Conservation (phyloP, 2,329 filamentous ascomycete genomes). For the Aspergillus flavus region DNA sequence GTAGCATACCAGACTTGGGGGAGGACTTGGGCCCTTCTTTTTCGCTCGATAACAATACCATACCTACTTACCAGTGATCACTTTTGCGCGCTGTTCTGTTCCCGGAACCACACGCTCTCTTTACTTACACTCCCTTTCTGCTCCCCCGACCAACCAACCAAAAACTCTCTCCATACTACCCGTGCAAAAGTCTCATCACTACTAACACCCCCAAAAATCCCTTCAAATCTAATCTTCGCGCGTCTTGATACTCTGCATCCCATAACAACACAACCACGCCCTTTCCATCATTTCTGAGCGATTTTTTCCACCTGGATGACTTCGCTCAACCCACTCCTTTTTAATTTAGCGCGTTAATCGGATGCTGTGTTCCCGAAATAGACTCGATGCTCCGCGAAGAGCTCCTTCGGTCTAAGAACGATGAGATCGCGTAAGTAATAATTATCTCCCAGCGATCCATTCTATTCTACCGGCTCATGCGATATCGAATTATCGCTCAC, state of each 20-base stretch:
- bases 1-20: not conserved
- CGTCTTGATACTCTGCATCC: slow-evolving; percentile 35
- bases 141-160: slow-evolving; percentile 26
- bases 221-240: slow-evolving; percentile 34
- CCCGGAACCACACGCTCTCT: not conserved
- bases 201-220: slow-evolving; percentile 35
- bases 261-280: slow-evolving; percentile 43
- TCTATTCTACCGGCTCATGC: slow-evolving; percentile 18
- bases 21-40: not conserved
- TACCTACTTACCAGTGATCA: not conserved
- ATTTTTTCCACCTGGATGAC: slow-evolving; percentile 49
- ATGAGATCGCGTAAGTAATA: slow-evolving; percentile 55
- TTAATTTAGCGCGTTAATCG: slow-evolving; percentile 52
- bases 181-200: slow-evolving; percentile 27
- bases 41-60: not conserved
- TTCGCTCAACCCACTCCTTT: slow-evolving; percentile 39
- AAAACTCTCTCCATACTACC: slow-evolving; percentile 23
- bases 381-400: slow-evolving; percentile 54
- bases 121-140: slow-evolving; percentile 11
- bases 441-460: slow-evolving; percentile 33
- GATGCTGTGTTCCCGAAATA: slow-evolving; percentile 52
- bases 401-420: slow-evolving; percentile 53
- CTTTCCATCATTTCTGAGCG: slow-evolving; percentile 48
- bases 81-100: slow-evolving; percentile 1
- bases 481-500: slow-evolving; percentile 38